phyloP scores from a whole-genome alignment of 179 eudicot species.

The Drosera spatulata region DNA sequence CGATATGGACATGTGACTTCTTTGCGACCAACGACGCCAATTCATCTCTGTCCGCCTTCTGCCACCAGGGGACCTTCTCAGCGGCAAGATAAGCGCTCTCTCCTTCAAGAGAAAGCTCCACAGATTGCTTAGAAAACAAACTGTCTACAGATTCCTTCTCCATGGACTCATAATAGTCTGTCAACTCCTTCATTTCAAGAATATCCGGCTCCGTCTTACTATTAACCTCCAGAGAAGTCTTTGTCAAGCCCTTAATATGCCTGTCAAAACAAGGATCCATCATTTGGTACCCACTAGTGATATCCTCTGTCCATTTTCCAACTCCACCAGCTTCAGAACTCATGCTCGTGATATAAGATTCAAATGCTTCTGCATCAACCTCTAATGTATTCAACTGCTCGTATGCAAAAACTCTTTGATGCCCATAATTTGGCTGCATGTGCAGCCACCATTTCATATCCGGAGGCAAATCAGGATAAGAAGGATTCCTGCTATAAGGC shows the following conservation, averaged over 20 bases:
- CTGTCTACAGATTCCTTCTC: constrained; percentile 47
- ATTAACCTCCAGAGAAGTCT: constrained; percentile 21
- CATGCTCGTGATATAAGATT: constrained; percentile 7
- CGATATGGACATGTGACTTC: constrained; percentile 52
- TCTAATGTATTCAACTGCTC: constrained; percentile 25
- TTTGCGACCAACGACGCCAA: constrained; percentile 74
- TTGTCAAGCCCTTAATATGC: constrained; percentile 6
- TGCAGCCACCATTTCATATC: constrained; percentile 93
- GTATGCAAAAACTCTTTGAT: constrained; percentile 22
- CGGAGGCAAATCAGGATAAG: constrained; percentile 52
- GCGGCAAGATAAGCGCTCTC: constrained; percentile 40
- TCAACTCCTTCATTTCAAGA: constrained; percentile 26
- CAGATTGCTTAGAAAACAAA: constrained; percentile 23
- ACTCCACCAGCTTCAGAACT: constrained; percentile 8
- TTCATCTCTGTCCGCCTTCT: constrained; percentile 55
- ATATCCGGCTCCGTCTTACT: constrained; percentile 28
- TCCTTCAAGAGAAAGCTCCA: constrained; percentile 25
- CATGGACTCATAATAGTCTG: constrained; percentile 43
- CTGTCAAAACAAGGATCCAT: constrained; percentile 19
- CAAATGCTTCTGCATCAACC: constrained; percentile 18
- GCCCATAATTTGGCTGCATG: constrained; percentile 37
- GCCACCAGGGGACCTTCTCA: constrained; percentile 86
- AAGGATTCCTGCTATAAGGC: constrained; percentile 35
- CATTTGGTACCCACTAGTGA: constrained; percentile 8
- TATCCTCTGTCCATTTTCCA: constrained; percentile 13